Conservation (phyloP, 2,329 filamentous ascomycete genomes). For the Chaetothyriales sp. region DNA sequence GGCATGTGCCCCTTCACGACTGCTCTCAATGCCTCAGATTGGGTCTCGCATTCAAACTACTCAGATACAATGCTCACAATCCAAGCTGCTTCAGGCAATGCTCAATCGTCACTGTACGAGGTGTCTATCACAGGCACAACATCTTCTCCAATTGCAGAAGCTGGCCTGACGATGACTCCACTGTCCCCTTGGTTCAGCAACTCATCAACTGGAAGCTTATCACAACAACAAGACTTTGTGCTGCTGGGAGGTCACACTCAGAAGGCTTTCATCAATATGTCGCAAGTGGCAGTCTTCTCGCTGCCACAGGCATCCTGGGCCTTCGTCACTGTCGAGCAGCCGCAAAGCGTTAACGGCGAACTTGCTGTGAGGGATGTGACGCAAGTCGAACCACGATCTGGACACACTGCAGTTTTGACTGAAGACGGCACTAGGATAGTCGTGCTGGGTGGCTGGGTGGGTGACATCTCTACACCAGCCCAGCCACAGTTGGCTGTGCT, state of each 20-base stretch:
- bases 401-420: conserved; percentile 71
- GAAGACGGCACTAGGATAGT: conserved; percentile 66
- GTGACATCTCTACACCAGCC: conserved; percentile 60
- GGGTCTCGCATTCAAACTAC: conserved; percentile 61
- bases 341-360: conserved; percentile 37
- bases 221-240: conserved; percentile 65
- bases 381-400: conserved; percentile 65
- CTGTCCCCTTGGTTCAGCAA: conserved; percentile 58
- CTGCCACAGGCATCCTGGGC: conserved; percentile 78
- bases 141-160: conserved; percentile 62
- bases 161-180: conserved; percentile 71
- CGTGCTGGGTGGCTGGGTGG: conserved; percentile 85
- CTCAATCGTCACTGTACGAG: conserved; percentile 17
- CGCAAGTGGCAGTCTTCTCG: conserved; percentile 72
- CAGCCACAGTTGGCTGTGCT: conserved; percentile 69
- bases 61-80: conserved; percentile 65
- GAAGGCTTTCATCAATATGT: conserved; percentile 85
- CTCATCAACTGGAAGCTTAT: conserved; percentile 46
- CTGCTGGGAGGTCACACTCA: conserved; percentile 75
- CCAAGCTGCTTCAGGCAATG: conserved; percentile 30
- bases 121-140: conserved; percentile 37
- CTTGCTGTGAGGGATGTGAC: conserved; percentile 27
- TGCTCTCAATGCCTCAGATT: conserved; percentile 33
- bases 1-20: conserved; percentile 61
- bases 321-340: conserved; percentile 54